A percentile compares a stretch with the other conserved stretches of the same genome.
Evolutionary conservation across 2,329 filamentous ascomycete genomes (phyloP).

Genomic region (Ceratocystis variospora): DNA sequence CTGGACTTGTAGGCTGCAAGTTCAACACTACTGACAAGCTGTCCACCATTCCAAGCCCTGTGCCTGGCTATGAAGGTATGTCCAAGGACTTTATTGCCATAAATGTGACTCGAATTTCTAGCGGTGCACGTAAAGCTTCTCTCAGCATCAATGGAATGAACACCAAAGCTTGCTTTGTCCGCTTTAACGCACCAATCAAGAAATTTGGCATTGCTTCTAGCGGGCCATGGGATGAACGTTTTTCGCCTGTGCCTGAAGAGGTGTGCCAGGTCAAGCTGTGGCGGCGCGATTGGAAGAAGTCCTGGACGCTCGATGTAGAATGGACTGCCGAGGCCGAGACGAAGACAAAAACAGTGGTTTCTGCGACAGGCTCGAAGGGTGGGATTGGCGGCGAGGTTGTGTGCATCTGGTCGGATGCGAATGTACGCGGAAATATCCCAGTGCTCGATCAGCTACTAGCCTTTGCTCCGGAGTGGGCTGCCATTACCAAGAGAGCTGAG

Average conservation of each 20-base stretch:
- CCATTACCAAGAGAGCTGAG: slow-evolving; percentile 59
- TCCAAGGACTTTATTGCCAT: slow-evolving; percentile 37
- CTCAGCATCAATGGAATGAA: slow-evolving; percentile 58
- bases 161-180: slow-evolving; percentile 63
- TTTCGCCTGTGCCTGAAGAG: slow-evolving; percentile 49
- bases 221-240: slow-evolving; percentile 46
- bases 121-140: slow-evolving; percentile 34
- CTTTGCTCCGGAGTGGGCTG: slow-evolving; percentile 69
- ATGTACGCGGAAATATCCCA: slow-evolving; percentile 56
- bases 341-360: slow-evolving; percentile 3
- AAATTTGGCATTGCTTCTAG: slow-evolving; percentile 51
- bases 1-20: slow-evolving; percentile 50
- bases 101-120: slow-evolving; percentile 36
- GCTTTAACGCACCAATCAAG: slow-evolving; percentile 54
- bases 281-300: slow-evolving; percentile 63
- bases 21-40: slow-evolving; percentile 43
- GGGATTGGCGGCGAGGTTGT: slow-evolving; percentile 49
- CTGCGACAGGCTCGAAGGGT: neutral
- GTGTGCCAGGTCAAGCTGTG: slow-evolving; percentile 61
- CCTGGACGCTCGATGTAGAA: slow-evolving; percentile 61
- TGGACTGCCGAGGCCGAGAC: slow-evolving; percentile 36
- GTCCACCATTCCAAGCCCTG: slow-evolving; percentile 25
- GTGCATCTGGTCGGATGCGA: slow-evolving; percentile 83
- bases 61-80: slow-evolving; percentile 33
- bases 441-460: slow-evolving; percentile 67